A percentile compares a stretch with the other conserved stretches of the same genome.
These are phyloP conservation scores for Chytriomyces sp. DNA, from an alignment of 192 early-diverging fungal genomes.

Conservation along the genomic window DNA sequence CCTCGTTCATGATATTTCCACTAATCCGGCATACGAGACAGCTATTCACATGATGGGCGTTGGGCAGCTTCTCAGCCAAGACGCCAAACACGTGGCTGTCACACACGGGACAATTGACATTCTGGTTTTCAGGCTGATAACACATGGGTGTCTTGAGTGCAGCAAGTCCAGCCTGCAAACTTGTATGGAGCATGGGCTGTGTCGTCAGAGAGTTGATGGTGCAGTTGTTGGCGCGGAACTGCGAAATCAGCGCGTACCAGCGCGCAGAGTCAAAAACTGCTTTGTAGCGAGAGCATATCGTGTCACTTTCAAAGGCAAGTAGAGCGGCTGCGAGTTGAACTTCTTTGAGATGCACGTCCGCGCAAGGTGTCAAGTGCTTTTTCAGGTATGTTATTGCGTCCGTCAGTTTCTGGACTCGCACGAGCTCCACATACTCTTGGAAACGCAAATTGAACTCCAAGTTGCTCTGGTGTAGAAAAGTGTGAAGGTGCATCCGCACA, in stretches of 20 bases:
- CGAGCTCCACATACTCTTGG: constrained; percentile 94
- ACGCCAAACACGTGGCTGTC: constrained; percentile 78
- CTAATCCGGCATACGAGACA: constrained; percentile 90
- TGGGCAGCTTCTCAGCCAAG: constrained; percentile 82
- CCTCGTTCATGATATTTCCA: constrained; percentile 93
- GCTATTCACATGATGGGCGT: constrained; percentile 94
- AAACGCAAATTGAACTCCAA: constrained; percentile 95
- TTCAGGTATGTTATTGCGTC: constrained; percentile 87
- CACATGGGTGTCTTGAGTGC: constrained; percentile 92
- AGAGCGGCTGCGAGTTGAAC: constrained; percentile 90
- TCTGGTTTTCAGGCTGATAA: constrained; percentile 71
- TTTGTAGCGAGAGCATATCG: constrained; percentile 80
- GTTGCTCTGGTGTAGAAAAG: constrained; percentile 66
- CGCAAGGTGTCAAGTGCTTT: constrained; percentile 81
- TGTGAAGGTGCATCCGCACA: background rate
- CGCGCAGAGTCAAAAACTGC: constrained; percentile 67
- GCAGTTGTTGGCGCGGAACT: constrained; percentile 87
- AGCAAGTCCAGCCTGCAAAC: constrained; percentile 93
- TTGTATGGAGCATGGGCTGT: constrained; percentile 81
- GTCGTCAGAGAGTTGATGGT: constrained; percentile 84
- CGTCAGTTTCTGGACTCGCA: constrained; percentile 57
- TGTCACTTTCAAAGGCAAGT: constrained; percentile 79
- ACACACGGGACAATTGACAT: constrained; percentile 97
- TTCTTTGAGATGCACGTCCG: constrained; percentile 72
- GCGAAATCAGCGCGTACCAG: constrained; percentile 76